phyloP scores from a whole-genome alignment of 1,284 basidiomycete species.

The Naganishia albida region DNA sequence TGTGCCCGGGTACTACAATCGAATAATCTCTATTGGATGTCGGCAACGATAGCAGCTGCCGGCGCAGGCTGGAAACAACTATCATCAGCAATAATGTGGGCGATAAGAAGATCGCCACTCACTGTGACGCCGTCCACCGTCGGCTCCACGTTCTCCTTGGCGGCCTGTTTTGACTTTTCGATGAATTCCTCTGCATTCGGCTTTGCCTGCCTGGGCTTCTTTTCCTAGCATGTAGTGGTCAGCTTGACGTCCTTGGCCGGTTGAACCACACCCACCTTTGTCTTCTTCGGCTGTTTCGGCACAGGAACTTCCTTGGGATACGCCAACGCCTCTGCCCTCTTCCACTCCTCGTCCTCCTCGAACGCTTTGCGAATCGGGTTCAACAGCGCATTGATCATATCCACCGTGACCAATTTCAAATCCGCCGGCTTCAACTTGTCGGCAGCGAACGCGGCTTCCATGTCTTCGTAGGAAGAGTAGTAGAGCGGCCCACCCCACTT shows the following conservation, averaged over 20 bases:
- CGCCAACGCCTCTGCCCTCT: conserved; percentile 72
- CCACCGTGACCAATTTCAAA: conserved; percentile 79
- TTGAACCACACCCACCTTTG: conserved; percentile 21
- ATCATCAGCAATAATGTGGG: background rate
- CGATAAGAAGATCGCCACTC: background rate
- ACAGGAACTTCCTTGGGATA: conserved; percentile 62
- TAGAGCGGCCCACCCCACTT: conserved; percentile 84
- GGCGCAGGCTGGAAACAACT: background rate
- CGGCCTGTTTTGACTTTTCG: conserved; percentile 30
- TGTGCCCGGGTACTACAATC: too few species aligned
- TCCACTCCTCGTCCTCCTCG: conserved; percentile 76
- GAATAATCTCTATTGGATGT: background rate
- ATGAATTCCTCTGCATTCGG: conserved; percentile 25
- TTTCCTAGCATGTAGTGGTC: background rate
- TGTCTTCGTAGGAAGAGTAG: conserved; percentile 66
- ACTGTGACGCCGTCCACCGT: conserved; percentile 20
- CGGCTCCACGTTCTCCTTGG: conserved; percentile 23
- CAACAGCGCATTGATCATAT: conserved; percentile 74
- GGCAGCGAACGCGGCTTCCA: conserved; percentile 75
- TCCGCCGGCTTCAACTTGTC: conserved; percentile 86
- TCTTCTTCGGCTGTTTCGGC: conserved; percentile 30
- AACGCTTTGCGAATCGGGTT: conserved; percentile 80
- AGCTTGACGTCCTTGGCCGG: background rate
- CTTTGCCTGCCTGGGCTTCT: conserved; percentile 25
- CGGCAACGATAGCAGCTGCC: conserved; percentile 9